These are phyloP conservation scores for Talaromyces nanjingensis DNA, from an alignment of 495 filamentous ascomycete species.

Conservation along the genomic window DNA sequence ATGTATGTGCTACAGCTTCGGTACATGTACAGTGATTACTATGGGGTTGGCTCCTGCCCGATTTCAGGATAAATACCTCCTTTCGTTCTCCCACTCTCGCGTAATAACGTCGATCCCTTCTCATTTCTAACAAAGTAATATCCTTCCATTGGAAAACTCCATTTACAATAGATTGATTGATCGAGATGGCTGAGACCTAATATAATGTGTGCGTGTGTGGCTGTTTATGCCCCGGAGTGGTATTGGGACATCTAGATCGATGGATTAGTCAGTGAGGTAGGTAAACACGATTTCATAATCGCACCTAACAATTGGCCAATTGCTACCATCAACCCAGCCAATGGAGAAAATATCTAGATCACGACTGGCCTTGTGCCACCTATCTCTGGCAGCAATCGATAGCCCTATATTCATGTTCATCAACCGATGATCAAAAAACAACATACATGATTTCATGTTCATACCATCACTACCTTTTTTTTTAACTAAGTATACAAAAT, in stretches of 20 bases:
- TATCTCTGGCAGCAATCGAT: neutral
- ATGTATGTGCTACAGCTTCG: neutral
- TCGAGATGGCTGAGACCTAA: neutral
- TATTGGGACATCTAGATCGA: neutral
- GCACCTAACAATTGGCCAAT: neutral
- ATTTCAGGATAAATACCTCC: neutral
- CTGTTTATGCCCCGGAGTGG: neutral
- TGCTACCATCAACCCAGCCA: neutral
- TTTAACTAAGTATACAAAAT: neutral
- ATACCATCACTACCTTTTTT: neutral
- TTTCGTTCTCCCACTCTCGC: neutral
- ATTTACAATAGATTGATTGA: neutral
- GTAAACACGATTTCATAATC: neutral
- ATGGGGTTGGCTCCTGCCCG: neutral
- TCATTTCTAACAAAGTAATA: neutral
- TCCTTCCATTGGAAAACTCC: neutral
- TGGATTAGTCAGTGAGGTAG: neutral
- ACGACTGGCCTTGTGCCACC: neutral
- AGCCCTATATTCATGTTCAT: neutral
- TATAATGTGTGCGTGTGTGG: neutral
- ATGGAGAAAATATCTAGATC: neutral
- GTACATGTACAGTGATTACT: neutral
- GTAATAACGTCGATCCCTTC: constrained; percentile 1
- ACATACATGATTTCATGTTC: neutral
- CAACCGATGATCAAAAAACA: neutral